Evolutionary conservation across 1,139 yeast species (phyloP), one percentile per base, ranked within the genome.

Genomic region (Groenewaldozyma sp.): DNA sequence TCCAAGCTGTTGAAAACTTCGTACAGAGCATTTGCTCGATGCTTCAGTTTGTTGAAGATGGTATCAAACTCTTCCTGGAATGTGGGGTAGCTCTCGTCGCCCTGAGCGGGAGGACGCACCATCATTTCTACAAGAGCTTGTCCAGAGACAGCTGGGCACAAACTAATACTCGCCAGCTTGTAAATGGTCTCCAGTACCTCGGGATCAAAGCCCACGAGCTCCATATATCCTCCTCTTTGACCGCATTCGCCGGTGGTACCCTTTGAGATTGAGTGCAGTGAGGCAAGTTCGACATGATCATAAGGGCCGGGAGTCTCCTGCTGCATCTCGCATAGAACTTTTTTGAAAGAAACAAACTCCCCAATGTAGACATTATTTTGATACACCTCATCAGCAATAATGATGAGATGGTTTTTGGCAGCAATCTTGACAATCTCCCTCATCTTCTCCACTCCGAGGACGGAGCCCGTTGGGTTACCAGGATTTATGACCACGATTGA

Each of bases 161-260:
- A 70, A 34, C 91, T 80, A 51, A 91, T 86, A 14, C 94, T 82
- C 18, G 94, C 94, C 53, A 91, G 69, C 63, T 91, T 91, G 63
- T 82, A 70, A 39, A 91, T 70, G 40, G 82, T 71, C 31, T 76
- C 82, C 52, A 70, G 68, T 14, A 88, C 80, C 36, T 81, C 88
- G 3, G 69, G 68, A 20, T 73, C 66, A 62, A 91, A 83, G 1
- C 95, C 95, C 13, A 79, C 74, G 11, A 88, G 66, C 63, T 91
- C 98, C 94, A 91, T 83, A 68, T 88, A 93, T 3, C 99, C 98
- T 54, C 97, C 98, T 64, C 98, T 79, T 67, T 91, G 98, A 43
- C 98, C 98, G 70, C 98, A 91, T 65, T 91, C 98, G 44, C 98
- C 99, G 51, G 87, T 75, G 55, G 87, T 84, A 59, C 98, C 98